Conservation (phyloP, 2,329 filamentous ascomycete genomes). For the Exophiala sideris region DNA sequence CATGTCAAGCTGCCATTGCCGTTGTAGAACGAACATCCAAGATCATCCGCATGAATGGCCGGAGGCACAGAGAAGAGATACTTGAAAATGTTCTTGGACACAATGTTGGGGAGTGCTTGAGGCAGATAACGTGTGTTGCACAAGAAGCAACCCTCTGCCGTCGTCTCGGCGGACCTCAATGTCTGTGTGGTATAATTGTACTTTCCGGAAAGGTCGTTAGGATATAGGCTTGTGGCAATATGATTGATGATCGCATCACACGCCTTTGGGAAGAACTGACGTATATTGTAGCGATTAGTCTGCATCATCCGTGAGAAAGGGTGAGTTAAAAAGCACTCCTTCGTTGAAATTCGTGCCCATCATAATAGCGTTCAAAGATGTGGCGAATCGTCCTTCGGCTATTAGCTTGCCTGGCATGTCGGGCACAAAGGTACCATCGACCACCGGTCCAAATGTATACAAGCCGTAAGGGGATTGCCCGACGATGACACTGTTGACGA, state of each 20-base stretch:
- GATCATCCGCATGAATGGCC: conserved; percentile 51
- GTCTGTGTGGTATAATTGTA: conserved; percentile 46
- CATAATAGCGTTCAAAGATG: conserved; percentile 38
- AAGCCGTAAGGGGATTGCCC: conserved; percentile 37
- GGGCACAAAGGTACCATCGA: conserved; percentile 28
- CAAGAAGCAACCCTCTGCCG: conserved; percentile 45
- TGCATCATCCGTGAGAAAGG: conserved; percentile 29
- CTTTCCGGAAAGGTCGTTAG: conserved; percentile 46
- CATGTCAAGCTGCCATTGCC: conserved; percentile 36
- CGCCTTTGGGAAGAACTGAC: conserved; percentile 30
- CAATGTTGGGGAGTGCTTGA: conserved; percentile 47
- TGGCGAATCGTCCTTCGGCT: conserved; percentile 43
- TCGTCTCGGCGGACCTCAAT: conserved; percentile 39
- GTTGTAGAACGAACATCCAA: conserved; percentile 52
- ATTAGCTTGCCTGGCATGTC: conserved; percentile 46
- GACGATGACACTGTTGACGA: conserved; percentile 42
- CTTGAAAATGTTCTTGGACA: conserved; percentile 41
- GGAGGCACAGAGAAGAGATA: conserved; percentile 54
- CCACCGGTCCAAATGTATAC: conserved; percentile 35
- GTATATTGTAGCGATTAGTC: conserved; percentile 25
- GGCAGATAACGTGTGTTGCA: conserved; percentile 55
- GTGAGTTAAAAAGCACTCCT: conserved; percentile 32
- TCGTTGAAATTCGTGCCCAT: conserved; percentile 31
- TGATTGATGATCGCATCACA: conserved; percentile 37
- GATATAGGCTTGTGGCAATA: conserved; percentile 50